phyloP scores from a whole-genome alignment of 805 yeast species.

The Metschnikowia henanensis region DNA sequence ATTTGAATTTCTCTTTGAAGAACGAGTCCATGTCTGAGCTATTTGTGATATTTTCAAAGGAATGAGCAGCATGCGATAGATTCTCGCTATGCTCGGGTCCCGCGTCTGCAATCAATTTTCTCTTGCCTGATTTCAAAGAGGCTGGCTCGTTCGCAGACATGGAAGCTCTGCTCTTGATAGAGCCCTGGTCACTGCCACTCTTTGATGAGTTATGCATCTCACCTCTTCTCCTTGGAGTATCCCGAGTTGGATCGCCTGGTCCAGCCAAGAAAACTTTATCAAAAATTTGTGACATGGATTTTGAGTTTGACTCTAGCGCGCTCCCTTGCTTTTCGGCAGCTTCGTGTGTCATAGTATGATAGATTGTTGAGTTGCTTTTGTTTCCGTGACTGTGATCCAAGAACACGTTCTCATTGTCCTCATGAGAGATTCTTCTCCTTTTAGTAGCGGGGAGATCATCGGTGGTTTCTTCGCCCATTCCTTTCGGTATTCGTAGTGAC shows the following conservation, averaged over 20 bases:
- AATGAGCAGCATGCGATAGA: background rate
- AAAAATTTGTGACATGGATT: slow-evolving; percentile 33
- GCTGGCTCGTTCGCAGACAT: background rate
- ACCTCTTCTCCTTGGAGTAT: no score
- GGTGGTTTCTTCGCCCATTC: background rate
- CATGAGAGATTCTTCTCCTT: slow-evolving; percentile 1
- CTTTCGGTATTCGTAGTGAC: slow-evolving; percentile 5
- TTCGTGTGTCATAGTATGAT: slow-evolving; percentile 27
- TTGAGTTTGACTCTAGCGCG: slow-evolving; percentile 14
- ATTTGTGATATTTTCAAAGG: slow-evolving; percentile 5
- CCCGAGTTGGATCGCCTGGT: slow-evolving; percentile 6
- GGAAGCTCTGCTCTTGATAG: no score
- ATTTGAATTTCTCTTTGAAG: slow-evolving; percentile 12
- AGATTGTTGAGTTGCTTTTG: slow-evolving; percentile 27
- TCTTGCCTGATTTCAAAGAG: background rate
- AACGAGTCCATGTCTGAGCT: slow-evolving; percentile 17
- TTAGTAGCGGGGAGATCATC: background rate
- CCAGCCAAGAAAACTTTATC: slow-evolving; percentile 26
- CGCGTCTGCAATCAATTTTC: background rate
- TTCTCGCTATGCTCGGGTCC: background rate
- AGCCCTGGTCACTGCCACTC: no score
- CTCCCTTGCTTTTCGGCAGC: slow-evolving; percentile 4
- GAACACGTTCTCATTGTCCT: slow-evolving; percentile 34
- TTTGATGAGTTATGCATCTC: no score
- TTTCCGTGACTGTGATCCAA: slow-evolving; percentile 23